Evolutionary conservation across 2,329 filamentous ascomycete genomes (phyloP).

Genomic region (Mycosphaerelloides madeirae): DNA sequence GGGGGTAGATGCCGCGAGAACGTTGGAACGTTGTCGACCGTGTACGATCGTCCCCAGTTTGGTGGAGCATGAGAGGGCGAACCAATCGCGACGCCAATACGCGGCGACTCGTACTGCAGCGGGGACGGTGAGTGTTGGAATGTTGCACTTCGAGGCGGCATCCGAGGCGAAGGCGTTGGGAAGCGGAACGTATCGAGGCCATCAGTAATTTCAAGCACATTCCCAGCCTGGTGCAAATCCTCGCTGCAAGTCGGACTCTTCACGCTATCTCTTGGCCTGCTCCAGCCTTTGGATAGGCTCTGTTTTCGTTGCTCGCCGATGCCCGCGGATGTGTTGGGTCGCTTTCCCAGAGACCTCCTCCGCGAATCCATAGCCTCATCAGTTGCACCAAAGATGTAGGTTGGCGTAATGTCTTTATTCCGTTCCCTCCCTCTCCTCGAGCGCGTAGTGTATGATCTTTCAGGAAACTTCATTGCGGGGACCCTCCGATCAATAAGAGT

Average conservation of each 20-base stretch:
- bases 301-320: slow-evolving; percentile 14
- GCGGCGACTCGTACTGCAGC: slow-evolving; percentile 10
- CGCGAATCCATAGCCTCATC: slow-evolving; percentile 8
- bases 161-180: slow-evolving; percentile 26
- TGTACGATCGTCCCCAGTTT: slow-evolving; percentile 21
- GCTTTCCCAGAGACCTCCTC: slow-evolving; percentile 6
- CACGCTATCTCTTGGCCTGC: neutral
- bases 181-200: slow-evolving; percentile 27
- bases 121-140: slow-evolving; percentile 11
- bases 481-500: too few species aligned
- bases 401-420: too few species aligned
- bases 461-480: too few species aligned
- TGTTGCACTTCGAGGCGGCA: slow-evolving; percentile 19
- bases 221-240: slow-evolving; percentile 15
- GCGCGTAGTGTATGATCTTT: too few species aligned
- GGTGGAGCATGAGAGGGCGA: slow-evolving; percentile 19
- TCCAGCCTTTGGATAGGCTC: slow-evolving; percentile 4
- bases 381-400: slow-evolving; percentile 4
- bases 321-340: slow-evolving; percentile 12
- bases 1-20: slow-evolving; percentile 9
- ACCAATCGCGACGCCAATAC: slow-evolving; percentile 21
- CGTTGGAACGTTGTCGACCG: slow-evolving; percentile 14
- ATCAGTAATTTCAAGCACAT: slow-evolving; percentile 20
- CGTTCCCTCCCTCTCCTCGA: too few species aligned
- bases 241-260: slow-evolving; percentile 12